phyloP scores from a whole-genome alignment of 2,329 filamentous ascomycete genomes.

The Penicillium sp. region DNA sequence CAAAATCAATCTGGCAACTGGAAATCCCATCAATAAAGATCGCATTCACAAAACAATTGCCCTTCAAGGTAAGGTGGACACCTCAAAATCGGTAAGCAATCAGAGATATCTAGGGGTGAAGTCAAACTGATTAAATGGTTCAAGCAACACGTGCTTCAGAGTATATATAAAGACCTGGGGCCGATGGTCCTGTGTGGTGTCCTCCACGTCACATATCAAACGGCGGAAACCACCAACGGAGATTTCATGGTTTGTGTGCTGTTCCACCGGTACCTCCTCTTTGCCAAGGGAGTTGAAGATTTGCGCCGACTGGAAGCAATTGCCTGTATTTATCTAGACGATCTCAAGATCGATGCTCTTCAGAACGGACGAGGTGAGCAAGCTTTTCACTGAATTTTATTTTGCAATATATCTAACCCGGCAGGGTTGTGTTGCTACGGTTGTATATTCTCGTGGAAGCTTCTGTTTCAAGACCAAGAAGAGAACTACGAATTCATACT shows the following conservation, averaged over 20 bases:
- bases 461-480: conserved; percentile 75
- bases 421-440: conserved; percentile 83
- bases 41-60: conserved; percentile 79
- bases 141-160: conserved; percentile 38
- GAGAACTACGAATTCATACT: conserved; percentile 81
- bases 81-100: conserved; percentile 65
- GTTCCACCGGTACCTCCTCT: conserved; percentile 76
- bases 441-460: conserved; percentile 86
- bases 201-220: conserved; percentile 80
- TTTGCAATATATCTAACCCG: conserved; percentile 1
- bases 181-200: conserved; percentile 79
- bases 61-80: conserved; percentile 76
- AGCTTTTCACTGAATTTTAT: conserved; percentile 14
- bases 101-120: background rate
- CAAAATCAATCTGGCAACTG: conserved; percentile 81
- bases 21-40: conserved; percentile 67
- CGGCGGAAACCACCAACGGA: conserved; percentile 64
- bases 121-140: background rate
- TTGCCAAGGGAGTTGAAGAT: conserved; percentile 67
- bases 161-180: conserved; percentile 75
- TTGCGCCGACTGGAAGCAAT: conserved; percentile 70
- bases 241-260: conserved; percentile 81
- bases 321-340: conserved; percentile 65
- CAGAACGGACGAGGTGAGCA: conserved; percentile 36
- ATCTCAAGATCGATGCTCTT: conserved; percentile 39